These are phyloP conservation scores for Neoboletus brunneissimus DNA, from an alignment of 768 basidiomycete species.

Conservation along the genomic window DNA sequence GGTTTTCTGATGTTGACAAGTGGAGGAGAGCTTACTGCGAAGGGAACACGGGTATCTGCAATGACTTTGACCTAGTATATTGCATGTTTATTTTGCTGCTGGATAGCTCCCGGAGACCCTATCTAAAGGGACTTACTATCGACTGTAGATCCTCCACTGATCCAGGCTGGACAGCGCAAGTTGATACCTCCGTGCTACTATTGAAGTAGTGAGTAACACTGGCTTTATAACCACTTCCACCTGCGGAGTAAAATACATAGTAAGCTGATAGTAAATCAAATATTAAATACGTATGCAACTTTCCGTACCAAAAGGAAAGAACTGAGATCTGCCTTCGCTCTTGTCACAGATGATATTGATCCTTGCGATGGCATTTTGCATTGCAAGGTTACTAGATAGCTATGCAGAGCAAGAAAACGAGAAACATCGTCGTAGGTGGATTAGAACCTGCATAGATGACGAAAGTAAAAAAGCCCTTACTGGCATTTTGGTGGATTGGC, in stretches of 20 bases:
- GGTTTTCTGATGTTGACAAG: neutral
- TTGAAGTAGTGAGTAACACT: slow-evolving; percentile 9
- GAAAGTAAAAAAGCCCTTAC: neutral
- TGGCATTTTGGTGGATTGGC: neutral
- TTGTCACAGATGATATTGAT: slow-evolving; percentile 1
- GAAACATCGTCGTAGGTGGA: neutral
- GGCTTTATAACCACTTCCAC: slow-evolving; percentile 13
- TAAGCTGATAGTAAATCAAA: neutral
- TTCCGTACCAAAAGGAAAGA: slow-evolving; percentile 7
- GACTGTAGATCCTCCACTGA: slow-evolving; percentile 4
- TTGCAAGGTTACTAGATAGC: neutral
- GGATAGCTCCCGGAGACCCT: no score
- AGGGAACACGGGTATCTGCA: slow-evolving; percentile 2
- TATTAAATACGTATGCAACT: neutral
- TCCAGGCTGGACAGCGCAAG: slow-evolving; percentile 11
- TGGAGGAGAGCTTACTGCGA: slow-evolving; percentile 8
- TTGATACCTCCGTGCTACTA: slow-evolving; percentile 8
- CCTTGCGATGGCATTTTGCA: slow-evolving; percentile 1
- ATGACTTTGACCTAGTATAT: slow-evolving; percentile 9
- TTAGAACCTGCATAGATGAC: neutral
- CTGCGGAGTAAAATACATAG: neutral
- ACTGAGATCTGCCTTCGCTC: slow-evolving; percentile 7
- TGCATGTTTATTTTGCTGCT: neutral
- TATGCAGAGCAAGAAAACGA: neutral
- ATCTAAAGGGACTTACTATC: neutral